A percentile compares a stretch with the other conserved stretches of the same genome.
These are phyloP conservation scores for Cystobasidium pallidum DNA, from an alignment of 1,284 basidiomycete species.

Conservation along the genomic window DNA sequence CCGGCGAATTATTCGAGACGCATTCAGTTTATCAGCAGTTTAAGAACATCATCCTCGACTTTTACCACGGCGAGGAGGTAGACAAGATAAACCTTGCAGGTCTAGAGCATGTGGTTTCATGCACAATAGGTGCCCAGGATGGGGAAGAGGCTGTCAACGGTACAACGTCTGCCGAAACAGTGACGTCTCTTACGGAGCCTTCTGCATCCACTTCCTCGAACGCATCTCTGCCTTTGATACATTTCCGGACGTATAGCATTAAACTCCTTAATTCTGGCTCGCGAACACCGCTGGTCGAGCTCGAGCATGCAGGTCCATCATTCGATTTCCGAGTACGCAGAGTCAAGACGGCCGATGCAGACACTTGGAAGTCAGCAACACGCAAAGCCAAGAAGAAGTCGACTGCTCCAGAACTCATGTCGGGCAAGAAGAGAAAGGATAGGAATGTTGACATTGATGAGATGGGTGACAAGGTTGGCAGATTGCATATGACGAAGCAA, in stretches of 20 bases:
- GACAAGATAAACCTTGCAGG: constrained; percentile 81
- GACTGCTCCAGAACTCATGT: constrained; percentile 73
- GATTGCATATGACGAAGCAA: constrained; percentile 87
- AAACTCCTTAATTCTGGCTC: constrained; percentile 74
- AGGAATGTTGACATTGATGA: constrained; percentile 84
- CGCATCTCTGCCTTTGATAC: constrained; percentile 71
- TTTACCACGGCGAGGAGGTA: constrained; percentile 84
- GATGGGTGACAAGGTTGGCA: constrained; percentile 93
- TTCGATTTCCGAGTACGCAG: constrained; percentile 82
- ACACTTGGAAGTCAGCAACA: constrained; percentile 78
- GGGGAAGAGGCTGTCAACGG: constrained; percentile 24
- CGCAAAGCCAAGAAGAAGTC: constrained; percentile 84
- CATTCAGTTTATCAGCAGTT: constrained; percentile 88
- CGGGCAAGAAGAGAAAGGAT: constrained; percentile 91
- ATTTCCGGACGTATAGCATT: constrained; percentile 85
- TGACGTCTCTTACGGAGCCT: constrained; percentile 53
- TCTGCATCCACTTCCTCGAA: constrained; percentile 57
- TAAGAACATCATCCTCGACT: constrained; percentile 85
- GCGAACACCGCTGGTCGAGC: constrained; percentile 75
- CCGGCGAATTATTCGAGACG: constrained; percentile 80
- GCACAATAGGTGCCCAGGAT: constrained; percentile 65
- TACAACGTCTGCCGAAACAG: background rate
- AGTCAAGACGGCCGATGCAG: constrained; percentile 72
- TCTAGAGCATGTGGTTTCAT: constrained; percentile 87
- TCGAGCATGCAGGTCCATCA: constrained; percentile 87